phyloP scores from a whole-genome alignment of 345 rosid genomes.

The Boechera divaricarpa region DNA sequence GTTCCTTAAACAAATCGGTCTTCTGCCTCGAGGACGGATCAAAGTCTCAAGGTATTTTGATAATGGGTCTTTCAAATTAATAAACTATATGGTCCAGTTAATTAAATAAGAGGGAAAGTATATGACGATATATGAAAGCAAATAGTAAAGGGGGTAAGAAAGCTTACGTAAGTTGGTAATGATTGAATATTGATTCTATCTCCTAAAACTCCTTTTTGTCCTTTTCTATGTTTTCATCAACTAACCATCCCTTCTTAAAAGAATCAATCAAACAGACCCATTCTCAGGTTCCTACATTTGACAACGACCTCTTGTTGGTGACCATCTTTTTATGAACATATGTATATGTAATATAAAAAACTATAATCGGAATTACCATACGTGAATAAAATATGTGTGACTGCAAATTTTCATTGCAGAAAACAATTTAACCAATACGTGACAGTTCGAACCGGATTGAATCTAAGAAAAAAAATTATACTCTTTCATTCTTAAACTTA shows the following conservation, averaged over 20 bases:
- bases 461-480: neutral
- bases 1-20: neutral
- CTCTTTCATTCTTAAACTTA: neutral
- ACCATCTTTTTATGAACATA: neutral
- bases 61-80: constrained; percentile 2
- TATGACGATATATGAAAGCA: neutral
- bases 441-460: neutral
- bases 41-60: constrained; percentile 7
- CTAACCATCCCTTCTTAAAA: constrained; percentile 12
- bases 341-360: neutral
- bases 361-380: neutral
- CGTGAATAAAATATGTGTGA: constrained; percentile 1
- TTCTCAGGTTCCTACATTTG: constrained; percentile 36
- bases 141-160: neutral
- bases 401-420: neutral
- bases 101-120: neutral
- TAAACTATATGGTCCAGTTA: neutral
- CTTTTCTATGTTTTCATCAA: constrained; percentile 23
- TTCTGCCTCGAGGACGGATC: constrained; percentile 9
- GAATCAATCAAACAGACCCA: constrained; percentile 5
- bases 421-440: constrained; percentile 1
- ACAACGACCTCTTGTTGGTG: constrained; percentile 22
- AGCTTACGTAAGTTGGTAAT: constrained; percentile 16
- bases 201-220: constrained; percentile 24
- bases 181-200: constrained; percentile 30